Evolutionary conservation across 2,329 filamentous ascomycete species (phyloP).

Genomic region (Colletotrichum abscissum): DNA sequence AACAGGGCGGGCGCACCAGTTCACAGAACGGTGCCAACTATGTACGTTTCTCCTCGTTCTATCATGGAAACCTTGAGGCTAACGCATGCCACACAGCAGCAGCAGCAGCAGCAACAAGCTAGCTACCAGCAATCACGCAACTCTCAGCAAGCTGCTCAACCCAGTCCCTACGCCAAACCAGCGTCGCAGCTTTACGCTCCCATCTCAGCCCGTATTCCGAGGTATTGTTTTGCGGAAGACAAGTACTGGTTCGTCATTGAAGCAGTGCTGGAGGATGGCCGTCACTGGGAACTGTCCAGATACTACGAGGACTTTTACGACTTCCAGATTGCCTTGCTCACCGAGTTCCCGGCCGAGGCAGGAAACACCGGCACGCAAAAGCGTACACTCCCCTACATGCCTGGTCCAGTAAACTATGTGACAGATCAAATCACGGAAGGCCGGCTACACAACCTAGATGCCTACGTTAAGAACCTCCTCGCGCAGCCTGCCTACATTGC

Average conservation of each 20-base stretch:
- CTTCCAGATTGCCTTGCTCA: slow-evolving; percentile 94
- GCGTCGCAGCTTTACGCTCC: slow-evolving; percentile 76
- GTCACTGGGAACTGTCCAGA: slow-evolving; percentile 91
- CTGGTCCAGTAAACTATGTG: slow-evolving; percentile 95
- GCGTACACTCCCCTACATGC: slow-evolving; percentile 95
- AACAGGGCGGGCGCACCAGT: slow-evolving; percentile 63
- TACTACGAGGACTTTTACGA: slow-evolving; percentile 99
- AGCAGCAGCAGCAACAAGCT: slow-evolving; percentile 40
- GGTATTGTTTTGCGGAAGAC: slow-evolving; percentile 95
- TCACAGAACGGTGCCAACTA: slow-evolving; percentile 57
- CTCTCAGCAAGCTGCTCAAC: slow-evolving; percentile 48
- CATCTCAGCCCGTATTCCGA: slow-evolving; percentile 84
- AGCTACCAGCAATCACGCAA: slow-evolving; percentile 39
- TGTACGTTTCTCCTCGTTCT: slow-evolving; percentile 51
- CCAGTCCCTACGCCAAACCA: slow-evolving; percentile 54
- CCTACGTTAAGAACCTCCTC: slow-evolving; percentile 93
- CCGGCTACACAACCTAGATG: slow-evolving; percentile 89
- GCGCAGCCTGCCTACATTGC: slow-evolving; percentile 87
- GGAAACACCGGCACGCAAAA: slow-evolving; percentile 84
- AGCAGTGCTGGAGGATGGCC: slow-evolving; percentile 87
- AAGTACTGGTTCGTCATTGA: slow-evolving; percentile 99
- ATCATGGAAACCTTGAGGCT: neutral
- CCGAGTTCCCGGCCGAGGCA: slow-evolving; percentile 91
- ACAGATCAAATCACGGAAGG: slow-evolving; percentile 98
- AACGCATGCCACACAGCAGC: neutral